Base-by-base conservation (phyloP, 768 basidiomycete genomes). In the Auricularia sp. region DNA sequence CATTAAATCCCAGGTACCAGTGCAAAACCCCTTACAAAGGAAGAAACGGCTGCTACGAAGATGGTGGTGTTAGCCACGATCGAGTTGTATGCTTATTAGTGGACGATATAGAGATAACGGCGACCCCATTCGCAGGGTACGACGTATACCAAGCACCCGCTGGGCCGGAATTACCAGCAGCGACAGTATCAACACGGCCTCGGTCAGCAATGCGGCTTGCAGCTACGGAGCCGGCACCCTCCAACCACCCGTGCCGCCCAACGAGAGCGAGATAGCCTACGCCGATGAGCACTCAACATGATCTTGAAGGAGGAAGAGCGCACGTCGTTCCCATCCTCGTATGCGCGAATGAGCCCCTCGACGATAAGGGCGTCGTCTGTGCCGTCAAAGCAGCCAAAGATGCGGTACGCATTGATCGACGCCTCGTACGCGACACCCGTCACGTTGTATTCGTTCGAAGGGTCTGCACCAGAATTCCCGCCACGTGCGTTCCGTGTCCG, bases 41-140 rank as follows among this genome's bases (percentile, higher is more conserved):
- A 24, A 29, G 29, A 0, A 29, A 29, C 29, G 29, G 3, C 2
- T 29, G 29, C 29, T 29, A 29, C 29, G 29, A 29, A 29, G 29
- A 29, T 29, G 29, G 29, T 29, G 29, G 29, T 29, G 29, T 29
- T 29, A 29, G 29, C 29, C 29, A 29, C 29, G 29, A 29, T 29
- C 29, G 29, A 29, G 29, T 29, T 29, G 29, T 29, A 29, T 29
- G 29, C 34, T 62, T 62, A 14, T 42, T 36, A 14, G 61, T 42
- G n/a, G 35, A 62, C 7, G 18, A n/a, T 11, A 62, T 35, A 47
- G 47, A 13, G 62, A 65, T 51, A 14, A 62, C 61, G 62, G 51
- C 18, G 29, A 54, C 11, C n/a, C 54, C 54, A 29, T n/a, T 29
- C n/a, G 54, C 54, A 7, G 54, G 54, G 18, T 29, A n/a, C 10